These are phyloP conservation scores for Pichia eremophila DNA, from an alignment of 805 yeast species.

Conservation along the genomic window DNA sequence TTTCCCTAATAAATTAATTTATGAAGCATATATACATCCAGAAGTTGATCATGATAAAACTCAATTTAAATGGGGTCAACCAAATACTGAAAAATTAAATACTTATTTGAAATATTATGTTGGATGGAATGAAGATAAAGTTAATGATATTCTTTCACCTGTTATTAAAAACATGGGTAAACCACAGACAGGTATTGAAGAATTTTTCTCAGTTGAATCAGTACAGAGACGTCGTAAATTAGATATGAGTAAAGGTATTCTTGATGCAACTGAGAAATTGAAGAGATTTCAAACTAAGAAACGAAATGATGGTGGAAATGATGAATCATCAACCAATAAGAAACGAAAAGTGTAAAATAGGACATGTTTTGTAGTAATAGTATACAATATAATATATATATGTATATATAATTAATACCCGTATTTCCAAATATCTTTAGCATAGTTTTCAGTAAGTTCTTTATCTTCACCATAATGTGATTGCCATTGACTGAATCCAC, in stretches of 20 bases:
- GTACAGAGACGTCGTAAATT: slow-evolving; percentile 37
- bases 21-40: slow-evolving; percentile 68
- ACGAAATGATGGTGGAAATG: slow-evolving; percentile 1
- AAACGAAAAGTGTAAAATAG: neutral
- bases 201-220: slow-evolving; percentile 57
- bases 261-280: slow-evolving; percentile 45
- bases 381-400: no score
- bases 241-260: slow-evolving; percentile 51
- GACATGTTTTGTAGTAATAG: neutral
- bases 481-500: slow-evolving; percentile 88
- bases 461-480: slow-evolving; percentile 57
- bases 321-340: neutral
- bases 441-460: slow-evolving; percentile 52
- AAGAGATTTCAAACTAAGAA: slow-evolving; percentile 14
- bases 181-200: slow-evolving; percentile 54
- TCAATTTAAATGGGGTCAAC: slow-evolving; percentile 81
- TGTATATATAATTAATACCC: slow-evolving; percentile 9
- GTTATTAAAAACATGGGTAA: slow-evolving; percentile 70
- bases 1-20: slow-evolving; percentile 65
- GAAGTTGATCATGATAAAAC: slow-evolving; percentile 78
- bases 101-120: slow-evolving; percentile 57
- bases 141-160: slow-evolving; percentile 81
- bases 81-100: slow-evolving; percentile 73
- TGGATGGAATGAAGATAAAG: slow-evolving; percentile 70
- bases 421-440: slow-evolving; percentile 31